Conservation (phyloP, 352 stramenopile species). For the Thraustochytrium sp. region DNA sequence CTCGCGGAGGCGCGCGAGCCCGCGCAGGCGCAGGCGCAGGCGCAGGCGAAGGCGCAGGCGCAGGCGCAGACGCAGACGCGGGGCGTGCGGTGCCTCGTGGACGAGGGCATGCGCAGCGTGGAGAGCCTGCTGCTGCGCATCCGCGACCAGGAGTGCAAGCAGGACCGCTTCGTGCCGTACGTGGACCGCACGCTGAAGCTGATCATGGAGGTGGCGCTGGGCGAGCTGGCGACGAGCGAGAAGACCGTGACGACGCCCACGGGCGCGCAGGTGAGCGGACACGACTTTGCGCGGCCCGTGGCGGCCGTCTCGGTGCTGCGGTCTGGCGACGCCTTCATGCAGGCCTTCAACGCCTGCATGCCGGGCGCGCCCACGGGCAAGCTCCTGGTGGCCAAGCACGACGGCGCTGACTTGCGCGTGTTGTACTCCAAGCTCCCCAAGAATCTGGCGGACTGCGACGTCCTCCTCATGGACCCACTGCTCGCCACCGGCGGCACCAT, state of each 20-base stretch:
- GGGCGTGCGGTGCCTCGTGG: slow-evolving; percentile 17
- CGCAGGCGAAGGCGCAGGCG: not conserved
- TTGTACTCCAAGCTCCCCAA: slow-evolving; percentile 52
- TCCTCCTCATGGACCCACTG: slow-evolving; percentile 53
- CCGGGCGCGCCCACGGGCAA: slow-evolving; percentile 49
- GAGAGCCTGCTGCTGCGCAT: not conserved
- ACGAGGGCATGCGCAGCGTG: not conserved
- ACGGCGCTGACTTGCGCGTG: slow-evolving; percentile 48
- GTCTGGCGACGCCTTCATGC: slow-evolving; percentile 47
- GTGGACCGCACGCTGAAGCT: not conserved
- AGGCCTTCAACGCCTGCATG: slow-evolving; percentile 43
- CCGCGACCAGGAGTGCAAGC: not conserved
- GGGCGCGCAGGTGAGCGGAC: not conserved
- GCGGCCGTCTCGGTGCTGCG: slow-evolving; percentile 50
- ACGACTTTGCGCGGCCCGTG: not conserved
- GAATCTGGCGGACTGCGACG: slow-evolving; percentile 30
- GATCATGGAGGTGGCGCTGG: not conserved
- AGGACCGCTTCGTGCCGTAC: slow-evolving; percentile 9
- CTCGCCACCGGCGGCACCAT: slow-evolving; percentile 50
- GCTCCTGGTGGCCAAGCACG: slow-evolving; percentile 50
- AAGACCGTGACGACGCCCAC: not conserved
- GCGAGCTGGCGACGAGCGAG: not conserved
- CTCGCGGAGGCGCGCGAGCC: too few species aligned
- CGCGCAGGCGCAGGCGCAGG: not conserved
- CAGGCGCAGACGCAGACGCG: not conserved